phyloP scores from a whole-genome alignment of 1,284 basidiomycete species.

The Apiotrichum brassicae region DNA sequence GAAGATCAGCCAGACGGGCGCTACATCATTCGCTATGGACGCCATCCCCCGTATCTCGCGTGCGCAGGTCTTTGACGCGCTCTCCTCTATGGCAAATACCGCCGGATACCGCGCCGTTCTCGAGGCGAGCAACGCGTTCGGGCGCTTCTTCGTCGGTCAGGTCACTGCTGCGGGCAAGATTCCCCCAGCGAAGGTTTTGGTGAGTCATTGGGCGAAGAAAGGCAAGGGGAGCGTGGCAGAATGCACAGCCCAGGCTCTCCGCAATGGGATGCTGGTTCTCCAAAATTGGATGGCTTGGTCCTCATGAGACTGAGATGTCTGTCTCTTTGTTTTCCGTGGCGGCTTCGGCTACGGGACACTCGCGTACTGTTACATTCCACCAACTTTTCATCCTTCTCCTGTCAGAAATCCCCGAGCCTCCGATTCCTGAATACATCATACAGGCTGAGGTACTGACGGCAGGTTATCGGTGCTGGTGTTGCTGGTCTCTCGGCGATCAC shows the following conservation, averaged over 20 bases:
- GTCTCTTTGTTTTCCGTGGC: too few relatives aligned
- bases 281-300: too few relatives aligned
- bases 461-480: constrained; percentile 72
- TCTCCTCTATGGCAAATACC: constrained; percentile 86
- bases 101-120: constrained; percentile 79
- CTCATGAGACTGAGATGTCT: too few relatives aligned
- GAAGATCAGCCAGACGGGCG: constrained; percentile 56
- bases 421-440: too few relatives aligned
- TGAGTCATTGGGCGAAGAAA: constrained; percentile 5
- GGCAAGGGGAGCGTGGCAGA: not conserved
- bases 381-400: too few relatives aligned
- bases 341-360: too few relatives aligned
- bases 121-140: constrained; percentile 78
- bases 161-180: constrained; percentile 74
- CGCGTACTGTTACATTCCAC: too few relatives aligned
- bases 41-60: constrained; percentile 80
- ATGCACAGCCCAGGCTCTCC: too few relatives aligned
- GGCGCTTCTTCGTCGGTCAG: constrained; percentile 77
- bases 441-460: too few relatives aligned
- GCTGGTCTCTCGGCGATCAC: constrained; percentile 77
- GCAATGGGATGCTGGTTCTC: too few relatives aligned
- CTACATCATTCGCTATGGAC: constrained; percentile 73
- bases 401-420: too few relatives aligned
- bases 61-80: constrained; percentile 75
- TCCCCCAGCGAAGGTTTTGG: constrained; percentile 72